Evolutionary conservation across 345 rosid species (phyloP), one percentile per base, ranked within the genome.

Genomic region (Rhodamnia argentea): DNA sequence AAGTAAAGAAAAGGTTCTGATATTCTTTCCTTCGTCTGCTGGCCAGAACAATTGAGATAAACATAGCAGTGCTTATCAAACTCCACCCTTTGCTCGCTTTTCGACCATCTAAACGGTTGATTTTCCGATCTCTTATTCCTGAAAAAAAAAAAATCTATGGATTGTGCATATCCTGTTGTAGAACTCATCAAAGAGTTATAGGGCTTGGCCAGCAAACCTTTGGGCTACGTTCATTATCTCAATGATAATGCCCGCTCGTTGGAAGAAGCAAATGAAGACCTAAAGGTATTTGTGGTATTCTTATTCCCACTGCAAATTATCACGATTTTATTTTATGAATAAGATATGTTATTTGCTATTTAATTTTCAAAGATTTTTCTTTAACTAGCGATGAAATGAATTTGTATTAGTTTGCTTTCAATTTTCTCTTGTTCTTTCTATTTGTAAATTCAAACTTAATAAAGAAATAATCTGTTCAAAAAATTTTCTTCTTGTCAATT

Each of bases 261-360:
- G 42, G 0, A 0, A 5, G 16, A 0, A 7, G 42, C 42, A 15
- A 15, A 0, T 29, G 6, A 15, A 0, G 0, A 0, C 1, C 75
- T 9, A 7, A 8, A 47, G 50, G 20, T 42, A 42, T 42, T 42
- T 42, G 44, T 42, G 44, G 44, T 52, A 20, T 52, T 14, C 20
- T 52, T 52, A 52, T 14, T 13, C 20, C 5, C 5, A 6, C 55
- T 52, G 20, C 7, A 52, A 52, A 52, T 14, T 52, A 52, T 52
- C 14, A 52, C 20, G 27, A 57, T 2, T 57, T 59, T n/a, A 5
- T 59, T 59, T 59, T 59, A 26, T 59, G 0, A 14, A 5, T n/a
- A 59, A n/a, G 7, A 59, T 59, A 59, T n/a, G 32, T 13, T 29
- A 13, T 5, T n/a, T 5, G 10, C 27, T 60, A 7, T 60, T 60